Conservation (phyloP, 768 basidiomycete genomes). For the Tricholoma furcatifolium region DNA sequence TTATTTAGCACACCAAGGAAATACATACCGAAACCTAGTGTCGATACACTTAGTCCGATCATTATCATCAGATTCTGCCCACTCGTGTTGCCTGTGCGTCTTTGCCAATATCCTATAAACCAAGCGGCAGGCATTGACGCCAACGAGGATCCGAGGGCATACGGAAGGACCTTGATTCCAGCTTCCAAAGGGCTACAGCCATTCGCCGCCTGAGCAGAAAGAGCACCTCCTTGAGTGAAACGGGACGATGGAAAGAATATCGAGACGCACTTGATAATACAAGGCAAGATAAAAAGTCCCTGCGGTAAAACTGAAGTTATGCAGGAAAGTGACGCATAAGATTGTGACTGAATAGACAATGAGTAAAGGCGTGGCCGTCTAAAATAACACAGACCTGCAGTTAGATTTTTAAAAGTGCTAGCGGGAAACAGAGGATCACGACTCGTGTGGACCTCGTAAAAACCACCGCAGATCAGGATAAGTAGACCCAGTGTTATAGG, state of each 20-base stretch:
- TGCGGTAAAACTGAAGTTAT: constrained; percentile 80
- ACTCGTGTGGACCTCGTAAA: constrained; percentile 66
- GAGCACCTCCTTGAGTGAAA: background rate
- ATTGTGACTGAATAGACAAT: constrained; percentile 48
- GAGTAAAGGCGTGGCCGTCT: constrained; percentile 14
- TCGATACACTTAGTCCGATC: constrained; percentile 59
- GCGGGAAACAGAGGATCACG: constrained; percentile 75
- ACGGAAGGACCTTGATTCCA: constrained; percentile 75
- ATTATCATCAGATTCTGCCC: constrained; percentile 69
- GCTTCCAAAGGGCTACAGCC: constrained; percentile 70
- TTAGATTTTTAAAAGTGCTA: constrained; percentile 55
- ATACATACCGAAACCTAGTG: constrained; percentile 71
- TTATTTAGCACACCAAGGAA: background rate
- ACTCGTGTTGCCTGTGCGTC: constrained; percentile 49
- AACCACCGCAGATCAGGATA: constrained; percentile 54
- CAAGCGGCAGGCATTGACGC: constrained; percentile 87
- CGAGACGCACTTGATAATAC: constrained; percentile 65
- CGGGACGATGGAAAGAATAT: background rate
- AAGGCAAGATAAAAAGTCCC: constrained; percentile 86
- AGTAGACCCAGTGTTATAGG: constrained; percentile 56
- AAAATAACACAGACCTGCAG: constrained; percentile 47
- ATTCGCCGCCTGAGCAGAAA: constrained; percentile 55
- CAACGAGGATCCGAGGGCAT: constrained; percentile 81
- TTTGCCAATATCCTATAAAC: constrained; percentile 72
- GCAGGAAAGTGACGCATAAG: constrained; percentile 71